phyloP scores from a whole-genome alignment of 306 rosid genomes.

The Fagus sylvatica region DNA sequence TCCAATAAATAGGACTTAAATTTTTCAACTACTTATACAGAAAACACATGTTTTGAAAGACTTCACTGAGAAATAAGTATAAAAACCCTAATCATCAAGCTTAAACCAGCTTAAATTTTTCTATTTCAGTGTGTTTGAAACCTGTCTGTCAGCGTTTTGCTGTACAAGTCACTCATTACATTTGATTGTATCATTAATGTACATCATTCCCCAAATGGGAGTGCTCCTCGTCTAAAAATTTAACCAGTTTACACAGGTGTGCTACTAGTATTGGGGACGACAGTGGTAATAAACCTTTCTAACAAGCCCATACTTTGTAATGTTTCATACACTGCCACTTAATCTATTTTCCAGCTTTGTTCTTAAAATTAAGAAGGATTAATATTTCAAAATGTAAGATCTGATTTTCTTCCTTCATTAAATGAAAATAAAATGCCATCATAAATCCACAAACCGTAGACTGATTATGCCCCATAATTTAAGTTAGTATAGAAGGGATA shows the following conservation, averaged over 20 bases:
- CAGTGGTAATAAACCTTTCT: not conserved
- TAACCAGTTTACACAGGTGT: not conserved
- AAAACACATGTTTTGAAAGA: not conserved
- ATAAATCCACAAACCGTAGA: not conserved
- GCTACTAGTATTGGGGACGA: not conserved
- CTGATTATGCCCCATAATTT: not conserved
- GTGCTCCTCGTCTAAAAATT: not conserved
- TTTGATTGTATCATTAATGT: too few species aligned
- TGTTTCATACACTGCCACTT: not conserved
- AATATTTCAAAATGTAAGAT: not conserved
- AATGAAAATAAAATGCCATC: not conserved
- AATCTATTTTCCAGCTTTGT: not conserved
- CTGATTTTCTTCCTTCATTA: not conserved
- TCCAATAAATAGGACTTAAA: not conserved
- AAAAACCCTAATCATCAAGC: too few species aligned
- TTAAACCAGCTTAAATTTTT: too few species aligned
- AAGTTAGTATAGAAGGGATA: conserved; percentile 11
- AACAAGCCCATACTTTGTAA: not conserved
- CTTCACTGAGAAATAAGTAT: too few species aligned
- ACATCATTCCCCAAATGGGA: not conserved
- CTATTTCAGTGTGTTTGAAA: too few species aligned
- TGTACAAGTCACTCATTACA: too few species aligned
- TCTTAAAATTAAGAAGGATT: not conserved
- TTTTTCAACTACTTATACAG: not conserved
- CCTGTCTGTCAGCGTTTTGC: too few species aligned